Conservation (phyloP, 176 grass and related monocot species). For the Raddia guianensis region DNA sequence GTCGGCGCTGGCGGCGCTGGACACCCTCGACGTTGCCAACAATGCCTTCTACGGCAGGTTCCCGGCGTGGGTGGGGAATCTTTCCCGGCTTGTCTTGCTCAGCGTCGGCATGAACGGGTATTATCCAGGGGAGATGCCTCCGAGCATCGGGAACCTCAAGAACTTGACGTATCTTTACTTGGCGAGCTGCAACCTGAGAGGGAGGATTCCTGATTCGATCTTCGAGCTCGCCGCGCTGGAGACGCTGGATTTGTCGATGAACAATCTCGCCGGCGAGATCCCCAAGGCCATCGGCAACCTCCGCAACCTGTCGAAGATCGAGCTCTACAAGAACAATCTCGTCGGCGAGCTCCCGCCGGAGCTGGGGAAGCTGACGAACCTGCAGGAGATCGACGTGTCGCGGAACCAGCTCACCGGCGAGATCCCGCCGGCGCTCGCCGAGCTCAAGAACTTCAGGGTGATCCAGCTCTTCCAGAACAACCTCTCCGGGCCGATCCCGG, state of each 20-base stretch:
- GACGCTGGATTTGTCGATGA: conserved; percentile 73
- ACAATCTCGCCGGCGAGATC: conserved; percentile 55
- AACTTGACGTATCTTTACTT: conserved; percentile 80
- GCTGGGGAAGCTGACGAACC: conserved; percentile 48
- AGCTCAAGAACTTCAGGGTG: conserved; percentile 55
- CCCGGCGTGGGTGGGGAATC: conserved; percentile 54
- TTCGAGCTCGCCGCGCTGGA: conserved; percentile 56
- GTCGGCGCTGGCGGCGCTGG: conserved; percentile 41
- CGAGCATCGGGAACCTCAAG: conserved; percentile 68
- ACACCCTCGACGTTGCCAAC: conserved; percentile 54
- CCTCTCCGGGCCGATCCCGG: conserved; percentile 65
- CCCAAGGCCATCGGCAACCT: conserved; percentile 61
- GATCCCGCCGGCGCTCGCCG: conserved; percentile 53
- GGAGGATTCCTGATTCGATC: conserved; percentile 60
- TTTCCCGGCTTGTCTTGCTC: conserved; percentile 44
- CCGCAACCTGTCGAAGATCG: conserved; percentile 61
- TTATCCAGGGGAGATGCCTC: conserved; percentile 52
- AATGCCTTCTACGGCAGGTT: conserved; percentile 58
- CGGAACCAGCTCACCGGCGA: conserved; percentile 61
- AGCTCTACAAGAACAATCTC: conserved; percentile 76
- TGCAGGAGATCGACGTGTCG: conserved; percentile 70
- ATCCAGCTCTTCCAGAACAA: conserved; percentile 76
- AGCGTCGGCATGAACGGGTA: conserved; percentile 60
- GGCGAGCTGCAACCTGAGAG: conserved; percentile 48
- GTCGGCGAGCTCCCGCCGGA: conserved; percentile 65